Evolutionary conservation across 2,329 filamentous ascomycete species (phyloP), one percentile per base, ranked within the genome.

Genomic region (Tolypocladium inflatum): DNA sequence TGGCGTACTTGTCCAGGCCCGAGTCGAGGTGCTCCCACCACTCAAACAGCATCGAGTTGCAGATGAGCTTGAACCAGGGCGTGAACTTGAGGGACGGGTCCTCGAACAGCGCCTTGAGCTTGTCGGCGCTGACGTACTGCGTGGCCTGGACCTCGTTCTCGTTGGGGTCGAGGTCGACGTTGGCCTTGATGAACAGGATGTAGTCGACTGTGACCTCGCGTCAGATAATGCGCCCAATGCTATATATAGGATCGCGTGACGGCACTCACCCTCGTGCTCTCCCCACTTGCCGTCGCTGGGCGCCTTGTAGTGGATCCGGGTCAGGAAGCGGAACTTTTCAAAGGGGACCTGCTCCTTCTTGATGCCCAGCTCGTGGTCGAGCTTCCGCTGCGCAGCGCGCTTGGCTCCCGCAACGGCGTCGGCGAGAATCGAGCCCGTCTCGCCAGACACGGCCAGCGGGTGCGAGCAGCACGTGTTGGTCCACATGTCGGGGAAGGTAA

Each of bases 391-490:
- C 21, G 94, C 94, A 48, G 94, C 94, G 60, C 88, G 86, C 80
- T 96, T 96, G 65, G 92, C 94, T 35, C 94, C 94, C 65, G 84
- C 79, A 58, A 97, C 79, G 6, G 92, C 89, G 63, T 90, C 89
- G 55, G 87, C 81, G 50, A 99, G 80, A 64, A 88, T 88, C 38
- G 86, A 83, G 62, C 94, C 94, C 33, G 91, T 96, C 83, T 99
- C 94, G 63, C 88, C 88, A 10, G 94, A 89, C 64, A 97, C 89
- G 57, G 90, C 90, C 61, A 99, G 82, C 6, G 94, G 94, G 75
- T 99, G 94, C 43, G 94, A 99, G 80, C 94, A 99, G 82, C 94
- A 99, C 38, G 94, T 99, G 77, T 99, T 99, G 63, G 94, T 99
- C 94, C 94, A 99, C 88, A 97, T 92, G 72, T 96, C 91, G 54